phyloP scores from a whole-genome alignment of 495 filamentous ascomycete genomes.

The Hypoxylon lenormandii region DNA sequence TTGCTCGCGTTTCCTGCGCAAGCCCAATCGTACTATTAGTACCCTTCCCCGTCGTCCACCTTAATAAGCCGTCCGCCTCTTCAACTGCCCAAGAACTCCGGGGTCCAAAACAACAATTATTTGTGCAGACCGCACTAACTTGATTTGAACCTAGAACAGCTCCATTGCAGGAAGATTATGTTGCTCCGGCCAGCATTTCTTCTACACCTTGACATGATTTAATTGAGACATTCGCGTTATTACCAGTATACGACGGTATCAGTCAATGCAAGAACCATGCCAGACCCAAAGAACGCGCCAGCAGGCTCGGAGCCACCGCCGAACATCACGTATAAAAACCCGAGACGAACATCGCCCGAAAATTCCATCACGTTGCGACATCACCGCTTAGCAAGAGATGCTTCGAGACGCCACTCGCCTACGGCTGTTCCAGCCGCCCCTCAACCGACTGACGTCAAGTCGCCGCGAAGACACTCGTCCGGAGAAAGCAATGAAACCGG shows the following conservation, averaged over 20 bases:
- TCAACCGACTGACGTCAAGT: conserved; percentile 13
- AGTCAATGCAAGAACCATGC: conserved; percentile 41
- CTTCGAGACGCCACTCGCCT: conserved; percentile 30
- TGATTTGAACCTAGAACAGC: conserved; percentile 4
- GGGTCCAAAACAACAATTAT: background rate
- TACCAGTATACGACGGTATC: conserved; percentile 42
- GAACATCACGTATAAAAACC: conserved; percentile 51
- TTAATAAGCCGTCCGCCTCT: background rate
- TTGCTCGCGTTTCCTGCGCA: conserved; percentile 12
- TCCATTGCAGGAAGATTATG: conserved; percentile 17
- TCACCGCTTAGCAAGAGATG: conserved; percentile 57
- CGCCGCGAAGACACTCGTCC: conserved; percentile 55
- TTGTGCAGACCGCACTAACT: conserved; percentile 18
- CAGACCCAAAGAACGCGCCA: conserved; percentile 42
- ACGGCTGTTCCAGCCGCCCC: conserved; percentile 2
- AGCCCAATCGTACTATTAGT: background rate
- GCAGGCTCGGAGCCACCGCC: conserved; percentile 47
- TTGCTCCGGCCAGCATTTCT: conserved; percentile 6
- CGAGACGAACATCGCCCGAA: conserved; percentile 54
- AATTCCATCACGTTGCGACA: conserved; percentile 57
- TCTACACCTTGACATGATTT: conserved; percentile 16
- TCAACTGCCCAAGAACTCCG: background rate
- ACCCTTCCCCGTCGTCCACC: background rate
- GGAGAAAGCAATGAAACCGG: conserved; percentile 58
- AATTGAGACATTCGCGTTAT: conserved; percentile 3